These are phyloP conservation scores for Microbotryum violaceum DNA, from an alignment of 1,284 basidiomycete species.

Conservation along the genomic window DNA sequence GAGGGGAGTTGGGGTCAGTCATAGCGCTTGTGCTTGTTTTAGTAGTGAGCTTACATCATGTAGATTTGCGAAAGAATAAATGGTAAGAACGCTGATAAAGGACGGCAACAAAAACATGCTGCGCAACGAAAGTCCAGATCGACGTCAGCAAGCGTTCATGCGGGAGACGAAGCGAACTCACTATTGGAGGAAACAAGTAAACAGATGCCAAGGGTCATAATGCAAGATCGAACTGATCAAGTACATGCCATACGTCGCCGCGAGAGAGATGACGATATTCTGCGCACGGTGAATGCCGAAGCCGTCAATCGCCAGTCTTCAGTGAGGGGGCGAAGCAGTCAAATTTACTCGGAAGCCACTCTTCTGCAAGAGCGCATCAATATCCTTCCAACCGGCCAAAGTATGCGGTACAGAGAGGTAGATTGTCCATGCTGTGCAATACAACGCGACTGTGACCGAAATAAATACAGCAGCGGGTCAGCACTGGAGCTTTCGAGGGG, in stretches of 20 bases:
- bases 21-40: too few relatives aligned
- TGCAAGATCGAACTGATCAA: slow-evolving; percentile 77
- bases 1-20: background rate
- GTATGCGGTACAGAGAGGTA: slow-evolving; percentile 73
- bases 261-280: slow-evolving; percentile 63
- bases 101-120: slow-evolving; percentile 23
- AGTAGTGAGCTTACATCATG: slow-evolving; percentile 20
- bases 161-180: slow-evolving; percentile 9
- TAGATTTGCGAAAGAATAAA: slow-evolving; percentile 32
- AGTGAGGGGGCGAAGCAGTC: too few relatives aligned
- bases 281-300: too few relatives aligned
- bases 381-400: slow-evolving; percentile 60
- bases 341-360: slow-evolving; percentile 55
- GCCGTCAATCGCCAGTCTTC: too few relatives aligned
- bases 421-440: slow-evolving; percentile 73
- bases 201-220: slow-evolving; percentile 88
- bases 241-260: slow-evolving; percentile 83
- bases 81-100: slow-evolving; percentile 23
- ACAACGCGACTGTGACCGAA: slow-evolving; percentile 53
- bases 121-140: background rate
- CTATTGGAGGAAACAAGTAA: slow-evolving; percentile 68
- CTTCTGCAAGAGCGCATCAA: slow-evolving; percentile 55
- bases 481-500: slow-evolving; percentile 41
- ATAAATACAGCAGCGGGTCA: slow-evolving; percentile 40
- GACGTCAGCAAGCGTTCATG: background rate